Conservation (phyloP, 352 stramenopile genomes). For the Globisporangium parvum region DNA sequence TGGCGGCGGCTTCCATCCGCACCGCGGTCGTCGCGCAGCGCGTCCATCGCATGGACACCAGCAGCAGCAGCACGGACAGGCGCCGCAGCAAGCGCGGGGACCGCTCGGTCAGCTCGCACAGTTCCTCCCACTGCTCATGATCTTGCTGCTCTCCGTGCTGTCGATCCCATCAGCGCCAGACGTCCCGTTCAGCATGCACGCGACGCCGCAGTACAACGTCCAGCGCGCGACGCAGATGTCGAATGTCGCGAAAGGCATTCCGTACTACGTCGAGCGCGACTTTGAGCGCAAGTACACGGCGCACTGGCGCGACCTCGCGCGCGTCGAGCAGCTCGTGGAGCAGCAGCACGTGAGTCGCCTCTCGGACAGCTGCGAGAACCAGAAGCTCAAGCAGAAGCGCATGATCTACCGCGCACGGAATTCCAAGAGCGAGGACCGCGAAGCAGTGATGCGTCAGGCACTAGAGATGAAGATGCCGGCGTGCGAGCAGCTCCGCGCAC, state of each 20-base stretch:
- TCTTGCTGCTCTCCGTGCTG: slow-evolving; percentile 79
- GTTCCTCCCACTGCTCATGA: slow-evolving; percentile 81
- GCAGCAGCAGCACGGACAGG: slow-evolving; percentile 19
- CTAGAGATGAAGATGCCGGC: slow-evolving; percentile 82
- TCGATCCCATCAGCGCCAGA: slow-evolving; percentile 67
- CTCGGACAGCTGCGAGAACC: slow-evolving; percentile 72
- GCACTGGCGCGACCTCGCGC: slow-evolving; percentile 77
- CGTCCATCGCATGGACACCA: slow-evolving; percentile 11
- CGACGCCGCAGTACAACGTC: slow-evolving; percentile 69
- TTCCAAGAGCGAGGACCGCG: slow-evolving; percentile 65
- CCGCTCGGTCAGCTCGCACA: slow-evolving; percentile 58
- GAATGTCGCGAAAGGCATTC: slow-evolving; percentile 80
- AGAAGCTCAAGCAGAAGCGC: slow-evolving; percentile 81
- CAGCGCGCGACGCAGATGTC: slow-evolving; percentile 72
- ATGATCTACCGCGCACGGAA: slow-evolving; percentile 85
- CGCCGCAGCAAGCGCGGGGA: slow-evolving; percentile 34
- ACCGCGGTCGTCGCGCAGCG: slow-evolving; percentile 26
- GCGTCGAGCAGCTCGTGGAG: slow-evolving; percentile 85
- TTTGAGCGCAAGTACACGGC: slow-evolving; percentile 86
- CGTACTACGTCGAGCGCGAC: slow-evolving; percentile 83
- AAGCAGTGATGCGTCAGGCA: slow-evolving; percentile 69
- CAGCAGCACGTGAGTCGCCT: slow-evolving; percentile 69
- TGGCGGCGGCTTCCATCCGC: slow-evolving; percentile 64
- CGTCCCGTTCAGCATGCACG: slow-evolving; percentile 80
- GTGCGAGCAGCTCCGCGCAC: slow-evolving; percentile 68